A percentile compares a stretch with the other conserved stretches of the same genome.
These are phyloP conservation scores for Penicillium flavigenum DNA, from an alignment of 495 filamentous ascomycete species.

Conservation along the genomic window DNA sequence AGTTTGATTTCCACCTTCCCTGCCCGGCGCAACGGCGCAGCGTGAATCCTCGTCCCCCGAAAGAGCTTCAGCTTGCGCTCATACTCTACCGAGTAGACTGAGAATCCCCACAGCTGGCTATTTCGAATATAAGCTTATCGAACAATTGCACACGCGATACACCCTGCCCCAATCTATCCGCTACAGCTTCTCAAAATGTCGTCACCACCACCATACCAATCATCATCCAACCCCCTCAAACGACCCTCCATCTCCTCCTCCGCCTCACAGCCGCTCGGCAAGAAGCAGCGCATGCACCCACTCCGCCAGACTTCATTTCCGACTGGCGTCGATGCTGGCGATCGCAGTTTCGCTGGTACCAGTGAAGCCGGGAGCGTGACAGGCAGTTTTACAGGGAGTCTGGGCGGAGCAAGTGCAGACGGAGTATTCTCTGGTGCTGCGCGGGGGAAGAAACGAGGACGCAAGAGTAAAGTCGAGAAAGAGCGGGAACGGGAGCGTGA, in stretches of 20 bases:
- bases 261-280: slow-evolving; percentile 35
- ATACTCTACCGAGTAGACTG: neutral
- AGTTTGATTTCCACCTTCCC: neutral
- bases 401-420: slow-evolving; percentile 55
- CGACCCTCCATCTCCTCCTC: slow-evolving; percentile 44
- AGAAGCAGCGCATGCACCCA: slow-evolving; percentile 58
- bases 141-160: neutral
- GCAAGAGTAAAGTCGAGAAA: slow-evolving; percentile 61
- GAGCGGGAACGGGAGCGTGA: slow-evolving; percentile 44
- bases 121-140: neutral
- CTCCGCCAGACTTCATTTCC: slow-evolving; percentile 91
- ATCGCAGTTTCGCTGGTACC: slow-evolving; percentile 65
- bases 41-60: slow-evolving; percentile 3
- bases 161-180: neutral
- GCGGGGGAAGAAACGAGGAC: slow-evolving; percentile 60
- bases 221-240: slow-evolving; percentile 42
- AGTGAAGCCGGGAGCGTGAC: slow-evolving; percentile 69
- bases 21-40: slow-evolving; percentile 6
- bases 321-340: slow-evolving; percentile 47
- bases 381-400: slow-evolving; percentile 55
- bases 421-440: slow-evolving; percentile 40
- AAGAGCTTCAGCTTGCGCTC: slow-evolving; percentile 3
- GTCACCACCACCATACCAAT: slow-evolving; percentile 42
- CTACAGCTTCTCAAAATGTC: slow-evolving; percentile 36
- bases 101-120: neutral